Evolutionary conservation across 495 filamentous ascomycete species (phyloP).

Genomic region (Cercophora scortea): DNA sequence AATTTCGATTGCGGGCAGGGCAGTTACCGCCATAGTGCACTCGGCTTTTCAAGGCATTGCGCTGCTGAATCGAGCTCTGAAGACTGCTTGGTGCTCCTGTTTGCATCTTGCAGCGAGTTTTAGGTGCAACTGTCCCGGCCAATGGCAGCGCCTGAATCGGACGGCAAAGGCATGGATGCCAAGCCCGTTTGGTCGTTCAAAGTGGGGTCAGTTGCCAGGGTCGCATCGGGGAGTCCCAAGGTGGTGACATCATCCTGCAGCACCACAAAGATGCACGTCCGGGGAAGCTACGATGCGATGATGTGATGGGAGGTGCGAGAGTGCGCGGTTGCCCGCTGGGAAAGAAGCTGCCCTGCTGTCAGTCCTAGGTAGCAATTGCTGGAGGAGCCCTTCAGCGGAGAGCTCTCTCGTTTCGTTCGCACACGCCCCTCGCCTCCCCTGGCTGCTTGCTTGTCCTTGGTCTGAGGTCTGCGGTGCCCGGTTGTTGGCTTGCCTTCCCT

Average conservation of each 20-base stretch:
- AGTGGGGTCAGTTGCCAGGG: constrained; percentile 7
- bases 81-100: too few species aligned
- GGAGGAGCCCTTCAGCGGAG: not conserved
- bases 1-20: too few species aligned
- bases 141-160: not conserved
- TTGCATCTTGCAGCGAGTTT: too few species aligned
- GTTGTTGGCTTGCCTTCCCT: not conserved
- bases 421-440: too few species aligned
- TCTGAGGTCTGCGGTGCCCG: too few species aligned
- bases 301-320: constrained; percentile 11
- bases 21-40: too few species aligned
- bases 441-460: not conserved
- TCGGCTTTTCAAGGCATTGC: too few species aligned
- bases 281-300: constrained; percentile 24
- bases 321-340: not conserved
- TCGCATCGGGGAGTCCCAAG: constrained; percentile 2
- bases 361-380: too few species aligned
- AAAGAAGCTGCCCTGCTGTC: too few species aligned
- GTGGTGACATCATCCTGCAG: constrained; percentile 31
- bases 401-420: not conserved
- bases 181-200: not conserved
- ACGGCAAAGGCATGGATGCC: not conserved
- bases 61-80: too few species aligned
- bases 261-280: constrained; percentile 9
- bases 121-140: not conserved